Percentiles rank a stretch among this genome's conserved stretches.
Evolutionary conservation across 1,284 basidiomycete genomes (phyloP).

Genomic region (Boletus sp.): DNA sequence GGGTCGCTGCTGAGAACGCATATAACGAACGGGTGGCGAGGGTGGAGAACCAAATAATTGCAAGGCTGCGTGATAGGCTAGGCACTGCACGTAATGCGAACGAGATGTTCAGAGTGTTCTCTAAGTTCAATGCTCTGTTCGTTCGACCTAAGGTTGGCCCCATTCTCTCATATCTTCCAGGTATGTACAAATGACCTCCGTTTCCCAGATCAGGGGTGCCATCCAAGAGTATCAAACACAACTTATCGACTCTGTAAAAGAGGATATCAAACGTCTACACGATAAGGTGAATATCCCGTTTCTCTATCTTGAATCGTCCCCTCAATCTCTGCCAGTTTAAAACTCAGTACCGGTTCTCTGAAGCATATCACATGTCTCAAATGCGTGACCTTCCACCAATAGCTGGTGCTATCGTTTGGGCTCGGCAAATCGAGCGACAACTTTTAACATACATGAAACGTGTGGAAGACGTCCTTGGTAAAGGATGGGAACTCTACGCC

Average conservation of each 20-base stretch:
- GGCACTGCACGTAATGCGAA: slow-evolving; percentile 97
- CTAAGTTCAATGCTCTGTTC: slow-evolving; percentile 96
- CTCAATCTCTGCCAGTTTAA: slow-evolving; percentile 59
- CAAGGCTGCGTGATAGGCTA: slow-evolving; percentile 83
- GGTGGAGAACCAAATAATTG: slow-evolving; percentile 98
- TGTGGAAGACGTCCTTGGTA: slow-evolving; percentile 98
- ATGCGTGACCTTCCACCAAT: slow-evolving; percentile 97
- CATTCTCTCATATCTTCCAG: neutral
- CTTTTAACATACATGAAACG: slow-evolving; percentile 97
- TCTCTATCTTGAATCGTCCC: slow-evolving; percentile 6
- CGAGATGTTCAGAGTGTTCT: slow-evolving; percentile 99
- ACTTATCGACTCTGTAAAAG: slow-evolving; percentile 95
- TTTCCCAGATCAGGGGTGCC: slow-evolving; percentile 80
- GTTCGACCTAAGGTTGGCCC: slow-evolving; percentile 90
- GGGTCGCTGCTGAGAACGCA: slow-evolving; percentile 93
- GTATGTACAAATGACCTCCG: neutral
- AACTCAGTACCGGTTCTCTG: slow-evolving; percentile 90
- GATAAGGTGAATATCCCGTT: slow-evolving; percentile 63
- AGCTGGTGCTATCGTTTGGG: slow-evolving; percentile 97
- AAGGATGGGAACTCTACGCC: slow-evolving; percentile 98
- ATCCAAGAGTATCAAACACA: slow-evolving; percentile 99
- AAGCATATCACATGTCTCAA: slow-evolving; percentile 97
- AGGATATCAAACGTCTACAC: slow-evolving; percentile 93
- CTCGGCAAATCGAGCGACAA: slow-evolving; percentile 95
- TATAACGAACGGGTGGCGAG: slow-evolving; percentile 97